These are phyloP conservation scores for Sequoiadendron giganteum DNA, from an alignment of 75 land plant species.

Conservation along the genomic window DNA sequence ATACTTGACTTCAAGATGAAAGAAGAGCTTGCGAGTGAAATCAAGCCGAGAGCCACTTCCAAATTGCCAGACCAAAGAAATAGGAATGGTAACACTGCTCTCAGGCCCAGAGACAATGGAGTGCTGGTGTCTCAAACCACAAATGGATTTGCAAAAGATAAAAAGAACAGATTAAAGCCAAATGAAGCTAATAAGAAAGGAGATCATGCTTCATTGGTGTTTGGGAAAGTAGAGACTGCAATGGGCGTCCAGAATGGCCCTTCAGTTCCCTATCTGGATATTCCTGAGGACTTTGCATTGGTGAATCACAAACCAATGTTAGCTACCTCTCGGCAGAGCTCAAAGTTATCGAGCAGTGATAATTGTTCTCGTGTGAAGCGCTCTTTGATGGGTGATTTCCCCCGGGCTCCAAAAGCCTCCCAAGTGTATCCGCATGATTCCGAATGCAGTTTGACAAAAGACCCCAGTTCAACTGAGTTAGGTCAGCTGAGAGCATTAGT, in stretches of 20 bases:
- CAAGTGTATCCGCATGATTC: conserved; percentile 51
- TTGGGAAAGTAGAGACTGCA: conserved; percentile 12
- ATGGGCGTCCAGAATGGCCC: conserved; percentile 25
- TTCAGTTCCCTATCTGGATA: conserved; percentile 9
- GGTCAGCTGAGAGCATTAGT: conserved; percentile 46
- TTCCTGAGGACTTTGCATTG: background rate
- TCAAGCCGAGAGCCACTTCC: background rate
- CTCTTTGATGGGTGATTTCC: conserved; percentile 40
- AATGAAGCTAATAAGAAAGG: conserved; percentile 20
- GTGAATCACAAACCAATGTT: background rate
- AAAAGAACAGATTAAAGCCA: conserved; percentile 31
- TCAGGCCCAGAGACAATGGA: background rate
- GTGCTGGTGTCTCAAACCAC: conserved; percentile 43
- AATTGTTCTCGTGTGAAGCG: conserved; percentile 35
- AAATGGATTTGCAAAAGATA: conserved; percentile 41
- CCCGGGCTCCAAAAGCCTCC: conserved; percentile 28
- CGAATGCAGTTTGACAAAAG: conserved; percentile 19
- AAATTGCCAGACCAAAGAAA: conserved; percentile 10
- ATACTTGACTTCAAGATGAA: background rate
- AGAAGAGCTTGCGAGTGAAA: background rate
- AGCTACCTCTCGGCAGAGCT: background rate
- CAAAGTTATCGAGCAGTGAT: background rate
- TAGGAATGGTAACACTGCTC: background rate
- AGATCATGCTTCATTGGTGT: conserved; percentile 18
- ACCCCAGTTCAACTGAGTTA: conserved; percentile 40